These are phyloP conservation scores for Coemansia sp. DNA, from an alignment of 192 early-diverging fungal species.

Conservation along the genomic window DNA sequence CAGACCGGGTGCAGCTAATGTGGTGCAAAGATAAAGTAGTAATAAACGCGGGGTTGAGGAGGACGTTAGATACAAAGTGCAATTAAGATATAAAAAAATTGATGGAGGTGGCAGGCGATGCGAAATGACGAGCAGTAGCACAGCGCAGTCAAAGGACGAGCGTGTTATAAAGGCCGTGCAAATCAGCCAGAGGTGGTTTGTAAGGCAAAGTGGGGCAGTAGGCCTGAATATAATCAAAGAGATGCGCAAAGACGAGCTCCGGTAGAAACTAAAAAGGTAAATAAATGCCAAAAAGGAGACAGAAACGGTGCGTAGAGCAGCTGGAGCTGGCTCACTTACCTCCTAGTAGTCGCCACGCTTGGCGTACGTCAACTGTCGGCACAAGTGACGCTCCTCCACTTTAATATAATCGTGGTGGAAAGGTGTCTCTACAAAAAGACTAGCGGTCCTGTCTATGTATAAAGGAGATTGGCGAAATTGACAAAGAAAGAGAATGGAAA, in stretches of 20 bases:
- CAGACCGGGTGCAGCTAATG: neutral
- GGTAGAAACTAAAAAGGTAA: neutral
- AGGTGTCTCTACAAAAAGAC: neutral
- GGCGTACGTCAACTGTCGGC: neutral
- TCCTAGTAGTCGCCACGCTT: neutral
- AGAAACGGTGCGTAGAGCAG: neutral
- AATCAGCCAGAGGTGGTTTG: neutral
- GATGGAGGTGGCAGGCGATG: neutral
- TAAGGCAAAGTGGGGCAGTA: constrained; percentile 14
- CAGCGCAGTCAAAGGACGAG: neutral
- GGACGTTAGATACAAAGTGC: neutral
- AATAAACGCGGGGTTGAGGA: neutral
- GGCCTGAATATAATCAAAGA: constrained; percentile 7
- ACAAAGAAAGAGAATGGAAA: neutral
- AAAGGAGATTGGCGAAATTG: neutral
- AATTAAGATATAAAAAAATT: neutral
- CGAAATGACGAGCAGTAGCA: constrained; percentile 8
- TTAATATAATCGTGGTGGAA: neutral
- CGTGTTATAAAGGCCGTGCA: neutral
- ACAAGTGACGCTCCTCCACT: neutral
- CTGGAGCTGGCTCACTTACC: constrained; percentile 6
- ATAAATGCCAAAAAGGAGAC: neutral
- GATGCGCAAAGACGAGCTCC: neutral
- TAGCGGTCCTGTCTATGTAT: neutral
- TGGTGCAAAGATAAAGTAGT: neutral